These are phyloP conservation scores for Calocera viscosa DNA, from an alignment of 768 basidiomycete species.

Conservation along the genomic window DNA sequence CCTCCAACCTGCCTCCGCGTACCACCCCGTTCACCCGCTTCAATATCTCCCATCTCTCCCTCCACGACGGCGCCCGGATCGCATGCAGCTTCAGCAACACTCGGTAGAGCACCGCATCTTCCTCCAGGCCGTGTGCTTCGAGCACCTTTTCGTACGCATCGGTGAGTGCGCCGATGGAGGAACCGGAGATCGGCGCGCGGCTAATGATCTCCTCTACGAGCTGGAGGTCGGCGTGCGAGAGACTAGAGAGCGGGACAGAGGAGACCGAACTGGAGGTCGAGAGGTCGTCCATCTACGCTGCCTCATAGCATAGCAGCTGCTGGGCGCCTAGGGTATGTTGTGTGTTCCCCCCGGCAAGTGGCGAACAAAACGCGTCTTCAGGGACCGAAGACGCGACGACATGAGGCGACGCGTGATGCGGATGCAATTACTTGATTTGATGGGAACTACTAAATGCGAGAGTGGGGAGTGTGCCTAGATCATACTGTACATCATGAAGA, in stretches of 20 bases:
- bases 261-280: background rate
- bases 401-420: conserved; percentile 5
- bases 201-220: conserved; percentile 63
- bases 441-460: background rate
- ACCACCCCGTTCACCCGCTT: conserved; percentile 40
- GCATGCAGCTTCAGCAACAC: conserved; percentile 74
- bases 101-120: conserved; percentile 68
- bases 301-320: background rate
- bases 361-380: background rate
- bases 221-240: conserved; percentile 47
- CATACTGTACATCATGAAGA: background rate
- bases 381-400: background rate
- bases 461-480: background rate
- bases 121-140: conserved; percentile 59
- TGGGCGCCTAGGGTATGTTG: background rate
- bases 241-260: conserved; percentile 17
- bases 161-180: conserved; percentile 68
- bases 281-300: background rate
- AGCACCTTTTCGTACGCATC: conserved; percentile 75
- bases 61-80: conserved; percentile 67
- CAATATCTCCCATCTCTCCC: conserved; percentile 63
- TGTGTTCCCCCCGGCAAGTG: background rate
- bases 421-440: too few species aligned
- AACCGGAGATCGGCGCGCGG: conserved; percentile 53
- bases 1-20: conserved; percentile 30